These are phyloP conservation scores for Sphagnum contortum DNA, from an alignment of 225 moss, liverwort and hornwort genomes.

Conservation along the genomic window DNA sequence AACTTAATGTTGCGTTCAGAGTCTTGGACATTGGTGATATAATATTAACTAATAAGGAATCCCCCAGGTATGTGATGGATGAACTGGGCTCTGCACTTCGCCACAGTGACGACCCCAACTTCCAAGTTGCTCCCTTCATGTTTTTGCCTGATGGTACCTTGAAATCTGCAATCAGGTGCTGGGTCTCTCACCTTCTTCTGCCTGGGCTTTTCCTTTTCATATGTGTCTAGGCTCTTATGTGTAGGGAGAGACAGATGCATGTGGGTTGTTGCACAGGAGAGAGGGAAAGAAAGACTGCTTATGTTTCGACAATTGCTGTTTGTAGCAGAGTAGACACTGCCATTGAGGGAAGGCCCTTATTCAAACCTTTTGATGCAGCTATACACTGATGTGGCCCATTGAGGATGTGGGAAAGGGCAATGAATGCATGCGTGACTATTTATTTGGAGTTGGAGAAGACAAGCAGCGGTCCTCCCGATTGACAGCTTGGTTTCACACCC, in stretches of 20 bases:
- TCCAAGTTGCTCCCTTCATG: slow-evolving; percentile 90
- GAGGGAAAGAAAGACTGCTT: too few species aligned
- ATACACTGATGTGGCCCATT: slow-evolving; percentile 91
- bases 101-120: slow-evolving; percentile 69
- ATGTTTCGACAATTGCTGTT: too few species aligned
- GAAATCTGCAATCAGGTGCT: slow-evolving; percentile 81
- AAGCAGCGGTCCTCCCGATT: slow-evolving; percentile 78
- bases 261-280: too few species aligned
- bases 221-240: too few species aligned
- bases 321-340: too few species aligned
- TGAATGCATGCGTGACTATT: slow-evolving; percentile 82
- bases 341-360: too few species aligned
- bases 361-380: slow-evolving; percentile 47
- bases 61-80: slow-evolving; percentile 95
- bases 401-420: slow-evolving; percentile 62
- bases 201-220: background rate
- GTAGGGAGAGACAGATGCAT: too few species aligned
- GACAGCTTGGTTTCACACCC: slow-evolving; percentile 80
- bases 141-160: slow-evolving; percentile 85
- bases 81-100: slow-evolving; percentile 83
- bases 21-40: too few species aligned
- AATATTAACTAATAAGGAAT: too few species aligned
- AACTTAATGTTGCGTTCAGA: too few species aligned
- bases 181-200: background rate
- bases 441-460: slow-evolving; percentile 77